A percentile compares a stretch with the other conserved stretches of the same genome.
These are phyloP conservation scores for Elongisporangium senticosum DNA, from an alignment of 352 stramenopile genomes.

Conservation along the genomic window DNA sequence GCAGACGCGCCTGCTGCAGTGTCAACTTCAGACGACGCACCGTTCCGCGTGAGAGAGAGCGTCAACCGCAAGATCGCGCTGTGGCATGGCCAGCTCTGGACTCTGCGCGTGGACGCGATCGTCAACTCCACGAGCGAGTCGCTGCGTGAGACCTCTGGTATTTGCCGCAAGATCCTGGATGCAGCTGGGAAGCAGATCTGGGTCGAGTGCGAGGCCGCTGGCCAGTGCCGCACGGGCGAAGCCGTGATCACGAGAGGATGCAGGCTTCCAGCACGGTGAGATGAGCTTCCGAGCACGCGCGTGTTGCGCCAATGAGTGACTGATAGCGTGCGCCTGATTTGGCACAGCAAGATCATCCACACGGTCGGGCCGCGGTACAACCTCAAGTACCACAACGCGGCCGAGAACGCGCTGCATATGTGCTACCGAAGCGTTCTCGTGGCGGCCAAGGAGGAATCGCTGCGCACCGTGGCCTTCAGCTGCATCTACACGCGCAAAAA, in stretches of 20 bases:
- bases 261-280: conserved; percentile 48
- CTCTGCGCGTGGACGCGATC: conserved; percentile 59
- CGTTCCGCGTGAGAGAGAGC: conserved; percentile 18
- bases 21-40: conserved; percentile 1
- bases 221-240: conserved; percentile 73
- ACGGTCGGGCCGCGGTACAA: conserved; percentile 85
- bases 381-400: conserved; percentile 63
- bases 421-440: conserved; percentile 69
- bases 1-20: conserved; percentile 6
- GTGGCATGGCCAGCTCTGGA: conserved; percentile 51
- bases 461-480: conserved; percentile 64
- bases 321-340: background rate
- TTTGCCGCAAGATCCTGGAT: conserved; percentile 57
- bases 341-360: conserved; percentile 50
- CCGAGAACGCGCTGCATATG: conserved; percentile 76
- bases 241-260: conserved; percentile 80
- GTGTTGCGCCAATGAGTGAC: conserved; percentile 7
- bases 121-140: conserved; percentile 76
- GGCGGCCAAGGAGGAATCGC: conserved; percentile 53
- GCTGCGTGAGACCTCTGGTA: conserved; percentile 55
- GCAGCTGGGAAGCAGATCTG: conserved; percentile 68
- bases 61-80: conserved; percentile 54
- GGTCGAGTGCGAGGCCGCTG: conserved; percentile 59
- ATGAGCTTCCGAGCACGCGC: no score
- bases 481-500: conserved; percentile 76